These are phyloP conservation scores for Mikania micrantha DNA, from an alignment of 129 eudicot genomes.

Conservation along the genomic window DNA sequence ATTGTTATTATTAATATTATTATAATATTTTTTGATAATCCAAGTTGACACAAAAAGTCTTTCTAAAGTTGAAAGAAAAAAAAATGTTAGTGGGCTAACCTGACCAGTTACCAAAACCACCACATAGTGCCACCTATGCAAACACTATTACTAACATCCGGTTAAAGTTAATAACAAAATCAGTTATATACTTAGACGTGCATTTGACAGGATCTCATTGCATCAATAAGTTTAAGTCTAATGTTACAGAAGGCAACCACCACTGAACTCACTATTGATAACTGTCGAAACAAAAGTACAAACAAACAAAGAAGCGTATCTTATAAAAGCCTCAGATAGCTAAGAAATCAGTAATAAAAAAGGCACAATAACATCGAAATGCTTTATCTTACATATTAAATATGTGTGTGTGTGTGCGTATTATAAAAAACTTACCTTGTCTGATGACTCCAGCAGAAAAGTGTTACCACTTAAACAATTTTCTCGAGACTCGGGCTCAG, in stretches of 20 bases:
- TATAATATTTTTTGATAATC: background rate
- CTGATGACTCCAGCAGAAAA: constrained; percentile 59
- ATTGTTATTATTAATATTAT: background rate
- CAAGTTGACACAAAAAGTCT: background rate
- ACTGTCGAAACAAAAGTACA: background rate
- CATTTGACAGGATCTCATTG: background rate
- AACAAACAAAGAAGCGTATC: background rate
- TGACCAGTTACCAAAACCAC: background rate
- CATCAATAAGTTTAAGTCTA: background rate
- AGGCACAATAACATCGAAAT: background rate
- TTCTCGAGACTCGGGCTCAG: constrained; percentile 67
- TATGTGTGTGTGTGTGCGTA: background rate
- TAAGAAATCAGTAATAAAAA: background rate
- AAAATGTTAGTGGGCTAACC: background rate
- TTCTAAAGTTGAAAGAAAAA: background rate
- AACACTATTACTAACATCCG: background rate
- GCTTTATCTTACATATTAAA: background rate
- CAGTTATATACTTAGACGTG: background rate
- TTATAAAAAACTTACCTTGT: constrained; percentile 41
- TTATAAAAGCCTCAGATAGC: background rate
- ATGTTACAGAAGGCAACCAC: background rate
- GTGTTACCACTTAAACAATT: constrained; percentile 71
- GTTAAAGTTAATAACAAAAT: background rate
- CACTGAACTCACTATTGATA: background rate
- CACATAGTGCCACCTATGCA: background rate